Percentiles rank a stretch among this genome's conserved stretches.
Conservation (phyloP, 2,329 filamentous ascomycete genomes). For the Trichoderma citrinoviride region DNA sequence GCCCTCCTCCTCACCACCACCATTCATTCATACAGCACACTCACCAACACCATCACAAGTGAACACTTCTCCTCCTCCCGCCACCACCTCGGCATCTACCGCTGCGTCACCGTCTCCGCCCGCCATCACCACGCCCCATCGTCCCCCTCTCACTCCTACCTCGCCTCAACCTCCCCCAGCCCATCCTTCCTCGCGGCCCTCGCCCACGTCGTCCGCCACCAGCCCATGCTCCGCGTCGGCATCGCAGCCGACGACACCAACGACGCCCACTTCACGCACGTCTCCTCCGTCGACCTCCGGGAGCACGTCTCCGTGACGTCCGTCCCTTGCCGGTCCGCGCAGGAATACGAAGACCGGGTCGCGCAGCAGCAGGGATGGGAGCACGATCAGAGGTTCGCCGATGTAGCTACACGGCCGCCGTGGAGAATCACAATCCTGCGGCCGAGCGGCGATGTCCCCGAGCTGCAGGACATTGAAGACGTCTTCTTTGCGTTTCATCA, state of each 20-base stretch:
- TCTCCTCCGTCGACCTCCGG: slow-evolving; percentile 43
- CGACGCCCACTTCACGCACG: slow-evolving; percentile 43
- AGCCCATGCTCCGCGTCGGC: slow-evolving; percentile 49
- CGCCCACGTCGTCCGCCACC: slow-evolving; percentile 39
- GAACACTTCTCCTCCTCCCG: slow-evolving; percentile 47
- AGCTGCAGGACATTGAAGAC: slow-evolving; percentile 29
- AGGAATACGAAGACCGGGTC: slow-evolving; percentile 34
- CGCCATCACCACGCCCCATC: slow-evolving; percentile 36
- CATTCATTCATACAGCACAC: background rate
- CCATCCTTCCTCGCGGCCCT: slow-evolving; percentile 39
- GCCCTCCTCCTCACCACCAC: background rate
- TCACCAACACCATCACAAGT: slow-evolving; percentile 31
- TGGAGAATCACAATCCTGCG: slow-evolving; percentile 48
- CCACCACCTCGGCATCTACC: slow-evolving; percentile 47
- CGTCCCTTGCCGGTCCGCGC: slow-evolving; percentile 25
- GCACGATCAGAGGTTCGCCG: slow-evolving; percentile 43
- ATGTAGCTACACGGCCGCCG: slow-evolving; percentile 41
- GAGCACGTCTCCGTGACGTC: slow-evolving; percentile 42
- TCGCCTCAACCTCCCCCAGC: background rate
- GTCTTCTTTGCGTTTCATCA: slow-evolving; percentile 53
- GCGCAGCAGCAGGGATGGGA: slow-evolving; percentile 38
- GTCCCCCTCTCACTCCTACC: slow-evolving; percentile 12
- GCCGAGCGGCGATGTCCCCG: slow-evolving; percentile 12
- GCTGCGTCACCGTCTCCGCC: slow-evolving; percentile 45
- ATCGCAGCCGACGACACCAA: slow-evolving; percentile 46